Evolutionary conservation across 345 rosid genomes (phyloP).

Genomic region (Pistacia vera): DNA sequence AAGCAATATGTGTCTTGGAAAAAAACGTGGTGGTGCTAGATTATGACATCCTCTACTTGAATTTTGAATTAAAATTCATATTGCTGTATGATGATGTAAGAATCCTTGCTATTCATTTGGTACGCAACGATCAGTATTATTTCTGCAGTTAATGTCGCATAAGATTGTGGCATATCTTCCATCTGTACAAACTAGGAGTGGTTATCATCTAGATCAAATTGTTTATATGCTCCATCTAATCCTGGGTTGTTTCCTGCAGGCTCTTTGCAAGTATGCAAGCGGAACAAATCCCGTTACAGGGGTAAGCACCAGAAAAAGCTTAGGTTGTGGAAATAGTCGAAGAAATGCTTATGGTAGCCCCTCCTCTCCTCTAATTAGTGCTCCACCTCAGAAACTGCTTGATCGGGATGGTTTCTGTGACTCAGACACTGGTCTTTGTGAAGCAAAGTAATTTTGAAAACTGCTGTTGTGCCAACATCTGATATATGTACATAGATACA

Average conservation of each 20-base stretch:
- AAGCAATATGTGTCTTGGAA: too few relatives aligned
- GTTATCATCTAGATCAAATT: too few relatives aligned
- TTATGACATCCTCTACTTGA: too few relatives aligned
- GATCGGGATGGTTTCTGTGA: constrained; percentile 93
- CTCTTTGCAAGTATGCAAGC: constrained; percentile 88
- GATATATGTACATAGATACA: neutral
- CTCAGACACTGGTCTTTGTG: constrained; percentile 70
- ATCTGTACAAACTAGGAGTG: too few relatives aligned
- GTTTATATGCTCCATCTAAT: neutral
- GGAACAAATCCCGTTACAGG: constrained; percentile 89
- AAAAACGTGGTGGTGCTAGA: too few relatives aligned
- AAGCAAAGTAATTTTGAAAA: constrained; percentile 36
- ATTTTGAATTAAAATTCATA: too few relatives aligned
- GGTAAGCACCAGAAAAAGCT: constrained; percentile 75
- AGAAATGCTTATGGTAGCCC: constrained; percentile 85
- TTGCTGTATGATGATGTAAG: neutral
- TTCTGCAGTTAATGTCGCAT: too few relatives aligned
- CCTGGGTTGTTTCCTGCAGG: constrained; percentile 38
- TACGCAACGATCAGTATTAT: too few relatives aligned
- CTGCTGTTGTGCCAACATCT: neutral
- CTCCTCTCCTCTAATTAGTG: constrained; percentile 85
- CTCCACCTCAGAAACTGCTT: constrained; percentile 78
- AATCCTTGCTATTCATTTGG: neutral
- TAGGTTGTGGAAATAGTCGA: constrained; percentile 85
- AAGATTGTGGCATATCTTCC: too few relatives aligned